Evolutionary conservation across 805 yeast genomes (phyloP), one percentile per base, ranked within the genome.

Genomic region (Yamadazyma philogaea): DNA sequence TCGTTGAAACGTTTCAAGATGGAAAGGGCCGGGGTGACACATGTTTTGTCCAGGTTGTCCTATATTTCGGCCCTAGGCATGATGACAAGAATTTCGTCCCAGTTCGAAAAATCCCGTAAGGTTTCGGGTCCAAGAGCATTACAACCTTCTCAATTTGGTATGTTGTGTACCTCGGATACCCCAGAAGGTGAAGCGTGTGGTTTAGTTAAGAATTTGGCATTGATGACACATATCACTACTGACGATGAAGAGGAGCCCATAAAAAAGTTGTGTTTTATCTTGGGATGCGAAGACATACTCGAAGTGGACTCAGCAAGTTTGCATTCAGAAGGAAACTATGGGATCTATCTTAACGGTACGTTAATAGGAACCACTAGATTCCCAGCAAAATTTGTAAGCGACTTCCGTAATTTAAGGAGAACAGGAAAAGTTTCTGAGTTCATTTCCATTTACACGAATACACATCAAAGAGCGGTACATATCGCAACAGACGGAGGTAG

Each of bases 111-210:
- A 63, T 89, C 98, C 2, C 78, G 99, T 68, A 93, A 93, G 64
- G 99, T 93, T 32, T 87, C 96, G 1, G 99, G 99, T 34, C 99
- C 99, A 39, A 85, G 99, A 77, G 97, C 99, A 12, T 75, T 93
- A 51, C 99, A 93, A 65, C 99, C 99, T 8, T 93, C 99, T 1
- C 99, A 93, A 69, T 93, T 93, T 64, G 99, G 99, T 61, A 93
- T 93, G 98, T 74, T 93, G 46, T 93, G 99, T 74, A 88, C 98
- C 6, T 87, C 98, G 0, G 99, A 93, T 77, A 93, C 99, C 0
- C 99, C 99, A 1, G 99, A 93, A 77, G 99, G 99, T 75, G 99
- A 93, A 67, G 99, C 99, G 0, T 93, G 99, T 80, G 99, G 99
- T 59, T 77, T 93, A 64, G 99, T 93, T 28, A 93, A 93, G 68